Percentiles rank a stretch among this genome's conserved stretches.
These are phyloP conservation scores for Chenopodium suecicum DNA, from an alignment of 148 eudicot species.

Conservation along the genomic window DNA sequence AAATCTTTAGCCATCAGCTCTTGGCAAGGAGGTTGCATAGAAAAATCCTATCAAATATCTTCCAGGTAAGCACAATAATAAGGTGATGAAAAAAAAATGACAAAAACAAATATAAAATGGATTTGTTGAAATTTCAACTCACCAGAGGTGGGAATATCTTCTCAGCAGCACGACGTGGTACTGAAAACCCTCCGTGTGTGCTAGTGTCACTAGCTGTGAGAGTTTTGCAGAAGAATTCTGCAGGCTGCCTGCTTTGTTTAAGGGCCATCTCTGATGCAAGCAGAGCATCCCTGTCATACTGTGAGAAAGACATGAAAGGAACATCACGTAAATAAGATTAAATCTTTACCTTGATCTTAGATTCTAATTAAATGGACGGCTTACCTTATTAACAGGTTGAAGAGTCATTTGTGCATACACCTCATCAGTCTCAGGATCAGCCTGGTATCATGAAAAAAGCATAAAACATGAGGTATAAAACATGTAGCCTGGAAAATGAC, in stretches of 20 bases:
- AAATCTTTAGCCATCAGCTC: slow-evolving; percentile 91
- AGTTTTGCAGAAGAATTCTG: slow-evolving; percentile 98
- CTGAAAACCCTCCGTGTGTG: slow-evolving; percentile 98
- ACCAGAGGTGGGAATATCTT: slow-evolving; percentile 97
- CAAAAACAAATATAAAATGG: not conserved
- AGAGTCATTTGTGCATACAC: slow-evolving; percentile 99
- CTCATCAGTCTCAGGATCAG: slow-evolving; percentile 96
- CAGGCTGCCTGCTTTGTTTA: slow-evolving; percentile 85
- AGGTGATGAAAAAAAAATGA: slow-evolving; percentile 1
- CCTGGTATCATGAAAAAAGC: slow-evolving; percentile 40
- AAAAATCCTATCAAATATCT: slow-evolving; percentile 64
- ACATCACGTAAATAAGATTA: slow-evolving; percentile 4
- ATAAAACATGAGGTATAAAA: not conserved
- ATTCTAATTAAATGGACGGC: slow-evolving; percentile 11
- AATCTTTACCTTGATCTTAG: not conserved
- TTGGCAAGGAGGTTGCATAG: slow-evolving; percentile 99
- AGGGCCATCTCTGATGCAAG: slow-evolving; percentile 91
- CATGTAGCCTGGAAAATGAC: not conserved
- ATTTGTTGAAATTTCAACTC: slow-evolving; percentile 20
- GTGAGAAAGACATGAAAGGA: slow-evolving; percentile 25
- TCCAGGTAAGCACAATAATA: slow-evolving; percentile 36
- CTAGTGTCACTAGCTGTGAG: slow-evolving; percentile 99
- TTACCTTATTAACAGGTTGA: slow-evolving; percentile 89
- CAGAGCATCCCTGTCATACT: slow-evolving; percentile 94
- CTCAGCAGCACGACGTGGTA: slow-evolving; percentile 97